Base-by-base conservation (phyloP, 2,329 filamentous ascomycete genomes). In the Truncatella angustata region DNA sequence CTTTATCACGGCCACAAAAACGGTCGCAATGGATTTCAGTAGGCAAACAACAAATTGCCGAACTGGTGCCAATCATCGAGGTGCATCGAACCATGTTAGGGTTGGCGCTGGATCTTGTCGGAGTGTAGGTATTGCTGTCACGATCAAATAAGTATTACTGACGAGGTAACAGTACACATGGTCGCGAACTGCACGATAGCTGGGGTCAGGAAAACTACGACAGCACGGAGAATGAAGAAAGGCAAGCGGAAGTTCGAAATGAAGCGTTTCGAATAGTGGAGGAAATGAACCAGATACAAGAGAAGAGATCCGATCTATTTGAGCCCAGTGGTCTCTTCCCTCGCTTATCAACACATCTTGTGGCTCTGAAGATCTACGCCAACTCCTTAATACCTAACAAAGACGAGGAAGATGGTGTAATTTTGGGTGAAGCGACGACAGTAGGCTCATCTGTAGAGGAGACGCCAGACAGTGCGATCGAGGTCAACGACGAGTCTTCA, bases 301-400 rank as follows among this genome's bases (percentile, higher is more conserved):
- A 59, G 16, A 60, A 63, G 18, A 46, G 72, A 5, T 63, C 68
- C n/a, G 53, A 58, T n/a, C 67, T 71, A 30, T 63, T 90, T 65
- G 85, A 84, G 62, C 80, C 80, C 55, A 84, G 82, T 68, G 80
- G 85, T n/a, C 84, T 87, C 50, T 83, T 89, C 55, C 82, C 84
- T 2, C 82, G 79, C 3, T 81, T 85, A n/a, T 85, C 86, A 53
- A 86, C 81, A 20, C 85, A 88, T 55, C 78, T 86, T 54, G 86
- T 88, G 63, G 82, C 86, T 0, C 79, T 91, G 5, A 86, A 86
- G 5, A 81, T 85, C 58, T 88, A 90, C 70, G 70, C 70, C 34
- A 58, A 66, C 40, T 58, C 59, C 5, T 54, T 66, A n/a, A 57
- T 66, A 6, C 53, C 50, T 12, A 42, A 10, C 28, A 44, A 37